Percentiles rank a stretch among this genome's conserved stretches.
These are phyloP conservation scores for Aurantiochytrium sp. DNA, from an alignment of 108 stramenopile genomes.

Conservation along the genomic window DNA sequence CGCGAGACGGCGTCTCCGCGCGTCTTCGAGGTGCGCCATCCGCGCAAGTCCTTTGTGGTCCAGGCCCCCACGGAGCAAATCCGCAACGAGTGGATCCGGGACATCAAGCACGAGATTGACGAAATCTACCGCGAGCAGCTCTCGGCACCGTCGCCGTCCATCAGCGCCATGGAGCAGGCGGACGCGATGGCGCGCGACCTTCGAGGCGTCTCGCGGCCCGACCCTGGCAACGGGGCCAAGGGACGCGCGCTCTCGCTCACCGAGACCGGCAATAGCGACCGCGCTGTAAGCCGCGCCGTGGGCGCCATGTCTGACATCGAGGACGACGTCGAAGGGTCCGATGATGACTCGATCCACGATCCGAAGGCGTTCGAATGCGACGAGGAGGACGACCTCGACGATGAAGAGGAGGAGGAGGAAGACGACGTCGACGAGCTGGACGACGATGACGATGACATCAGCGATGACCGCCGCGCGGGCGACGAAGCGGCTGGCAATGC, in stretches of 20 bases:
- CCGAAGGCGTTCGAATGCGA: constrained; percentile 25
- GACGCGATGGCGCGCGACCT: not conserved
- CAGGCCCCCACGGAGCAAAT: not conserved
- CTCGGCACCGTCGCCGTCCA: not conserved
- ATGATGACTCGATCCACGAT: not conserved
- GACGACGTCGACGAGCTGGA: not conserved
- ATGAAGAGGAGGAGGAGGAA: not conserved
- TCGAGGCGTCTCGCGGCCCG: not conserved
- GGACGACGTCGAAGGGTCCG: not conserved
- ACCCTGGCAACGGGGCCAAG: not conserved
- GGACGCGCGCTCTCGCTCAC: not conserved
- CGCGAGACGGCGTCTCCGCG: not conserved
- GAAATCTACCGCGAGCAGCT: not conserved
- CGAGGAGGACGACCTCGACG: not conserved
- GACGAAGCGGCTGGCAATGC: not conserved
- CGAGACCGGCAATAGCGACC: too few relatives aligned
- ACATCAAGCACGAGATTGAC: not conserved
- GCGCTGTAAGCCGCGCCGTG: too few relatives aligned
- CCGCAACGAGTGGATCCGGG: not conserved
- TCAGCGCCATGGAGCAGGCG: not conserved
- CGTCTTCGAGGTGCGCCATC: not conserved
- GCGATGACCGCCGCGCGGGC: not conserved
- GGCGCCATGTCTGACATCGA: not conserved
- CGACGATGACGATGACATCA: not conserved
- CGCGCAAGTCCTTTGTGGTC: constrained; percentile 21